phyloP scores from a whole-genome alignment of 140 eudicot genomes.

The Senecio squalidus region DNA sequence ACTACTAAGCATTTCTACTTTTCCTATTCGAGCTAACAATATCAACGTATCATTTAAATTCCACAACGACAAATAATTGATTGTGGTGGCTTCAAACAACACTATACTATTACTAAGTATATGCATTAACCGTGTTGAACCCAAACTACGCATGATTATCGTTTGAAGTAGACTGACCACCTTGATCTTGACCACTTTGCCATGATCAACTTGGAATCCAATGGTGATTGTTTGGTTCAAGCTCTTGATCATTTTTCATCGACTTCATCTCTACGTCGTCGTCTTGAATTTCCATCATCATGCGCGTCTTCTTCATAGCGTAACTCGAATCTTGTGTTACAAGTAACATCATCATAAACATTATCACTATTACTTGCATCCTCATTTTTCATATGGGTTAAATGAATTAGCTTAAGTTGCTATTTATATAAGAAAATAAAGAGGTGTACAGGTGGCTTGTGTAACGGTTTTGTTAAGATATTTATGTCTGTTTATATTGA shows the following conservation, averaged over 20 bases:
- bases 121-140: too few species aligned
- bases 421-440: neutral
- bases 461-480: neutral
- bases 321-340: slow-evolving; percentile 20
- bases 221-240: slow-evolving; percentile 33
- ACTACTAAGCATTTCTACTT: too few species aligned
- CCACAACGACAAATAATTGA: too few species aligned
- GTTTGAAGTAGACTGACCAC: slow-evolving; percentile 18
- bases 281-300: slow-evolving; percentile 17
- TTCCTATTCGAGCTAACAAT: too few species aligned
- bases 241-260: slow-evolving; percentile 14
- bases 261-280: slow-evolving; percentile 12
- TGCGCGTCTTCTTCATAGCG: slow-evolving; percentile 27
- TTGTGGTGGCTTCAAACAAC: too few species aligned
- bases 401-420: neutral
- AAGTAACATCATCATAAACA: slow-evolving; percentile 15
- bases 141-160: slow-evolving; percentile 7
- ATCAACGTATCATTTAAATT: too few species aligned
- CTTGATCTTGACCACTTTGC: slow-evolving; percentile 26
- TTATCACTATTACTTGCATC: slow-evolving; percentile 3
- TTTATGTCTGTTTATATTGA: neutral
- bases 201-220: slow-evolving; percentile 39
- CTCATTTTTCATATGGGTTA: too few species aligned
- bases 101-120: too few species aligned
- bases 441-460: slow-evolving; percentile 9